These are phyloP conservation scores for Nicotiana benthamiana DNA, from an alignment of 257 asterid species.

Conservation along the genomic window DNA sequence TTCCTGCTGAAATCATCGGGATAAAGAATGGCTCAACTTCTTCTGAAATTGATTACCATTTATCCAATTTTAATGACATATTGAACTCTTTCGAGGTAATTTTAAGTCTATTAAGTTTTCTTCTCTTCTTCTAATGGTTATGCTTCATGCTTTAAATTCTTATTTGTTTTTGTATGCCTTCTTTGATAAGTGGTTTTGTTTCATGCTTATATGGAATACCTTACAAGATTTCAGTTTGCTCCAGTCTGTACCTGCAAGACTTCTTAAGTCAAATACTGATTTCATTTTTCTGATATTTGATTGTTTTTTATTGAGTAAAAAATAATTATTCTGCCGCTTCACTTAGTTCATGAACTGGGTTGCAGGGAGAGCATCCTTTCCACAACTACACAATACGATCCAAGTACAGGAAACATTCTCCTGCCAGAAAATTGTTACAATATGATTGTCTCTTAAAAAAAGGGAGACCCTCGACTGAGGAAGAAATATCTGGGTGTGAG, in stretches of 20 bases:
- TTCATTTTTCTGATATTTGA: background rate
- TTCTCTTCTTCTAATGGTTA: conserved; percentile 4
- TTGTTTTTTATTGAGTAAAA: background rate
- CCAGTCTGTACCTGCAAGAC: background rate
- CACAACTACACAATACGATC: conserved; percentile 87
- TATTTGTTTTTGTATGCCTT: background rate
- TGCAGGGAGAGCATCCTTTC: conserved; percentile 93
- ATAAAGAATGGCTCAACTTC: conserved; percentile 40
- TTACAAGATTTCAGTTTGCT: background rate
- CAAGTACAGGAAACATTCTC: conserved; percentile 52
- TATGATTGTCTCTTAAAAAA: conserved; percentile 17
- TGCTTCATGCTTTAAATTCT: background rate
- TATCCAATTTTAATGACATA: conserved; percentile 59
- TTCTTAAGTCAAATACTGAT: background rate
- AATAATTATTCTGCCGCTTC: background rate
- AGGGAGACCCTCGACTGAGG: conserved; percentile 18
- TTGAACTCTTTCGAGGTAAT: conserved; percentile 71
- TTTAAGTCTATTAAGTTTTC: conserved; percentile 7
- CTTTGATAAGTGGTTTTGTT: background rate
- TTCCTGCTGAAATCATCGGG: conserved; percentile 85
- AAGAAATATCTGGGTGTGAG: conserved; percentile 33
- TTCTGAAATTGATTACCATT: conserved; percentile 54
- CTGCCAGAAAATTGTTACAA: conserved; percentile 21
- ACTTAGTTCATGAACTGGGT: conserved; percentile 15
- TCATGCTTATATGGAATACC: background rate